These are phyloP conservation scores for Cymbopogon citratus DNA, from an alignment of 176 grass and related monocot species.

Conservation along the genomic window DNA sequence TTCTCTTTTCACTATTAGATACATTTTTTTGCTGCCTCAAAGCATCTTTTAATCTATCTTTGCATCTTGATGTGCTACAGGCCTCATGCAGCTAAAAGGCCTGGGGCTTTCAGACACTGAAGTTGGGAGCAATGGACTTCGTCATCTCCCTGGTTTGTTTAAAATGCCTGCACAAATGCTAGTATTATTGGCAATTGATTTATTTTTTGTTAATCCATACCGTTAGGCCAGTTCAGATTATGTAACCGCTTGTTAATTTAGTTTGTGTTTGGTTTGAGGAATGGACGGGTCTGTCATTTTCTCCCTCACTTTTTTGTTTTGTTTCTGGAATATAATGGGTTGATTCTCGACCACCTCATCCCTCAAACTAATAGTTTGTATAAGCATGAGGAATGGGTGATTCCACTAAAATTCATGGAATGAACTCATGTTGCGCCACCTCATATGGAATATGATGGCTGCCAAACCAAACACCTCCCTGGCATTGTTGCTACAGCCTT, in stretches of 20 bases:
- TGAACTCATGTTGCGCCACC: neutral
- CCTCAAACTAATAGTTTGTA: neutral
- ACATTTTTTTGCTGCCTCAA: constrained; percentile 1
- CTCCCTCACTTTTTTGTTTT: neutral
- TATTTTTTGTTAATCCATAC: neutral
- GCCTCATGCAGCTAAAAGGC: constrained; percentile 61
- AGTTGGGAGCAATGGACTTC: constrained; percentile 83
- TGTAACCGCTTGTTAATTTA: neutral
- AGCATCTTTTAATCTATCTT: constrained; percentile 16
- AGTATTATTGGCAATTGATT: neutral
- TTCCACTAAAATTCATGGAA: neutral
- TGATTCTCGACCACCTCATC: neutral
- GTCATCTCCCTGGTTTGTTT: constrained; percentile 85
- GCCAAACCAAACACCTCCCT: neutral
- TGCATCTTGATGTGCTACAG: constrained; percentile 42
- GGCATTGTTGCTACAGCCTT: neutral
- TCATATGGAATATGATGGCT: neutral
- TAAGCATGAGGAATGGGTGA: neutral
- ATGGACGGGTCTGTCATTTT: neutral
- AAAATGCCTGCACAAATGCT: constrained; percentile 20
- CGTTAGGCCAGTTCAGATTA: neutral
- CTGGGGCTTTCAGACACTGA: constrained; percentile 89
- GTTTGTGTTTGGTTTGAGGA: neutral
- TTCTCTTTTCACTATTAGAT: neutral
- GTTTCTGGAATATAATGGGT: neutral